These are phyloP conservation scores for Stramenopiles sp. DNA, from an alignment of 352 stramenopile species.

Conservation along the genomic window DNA sequence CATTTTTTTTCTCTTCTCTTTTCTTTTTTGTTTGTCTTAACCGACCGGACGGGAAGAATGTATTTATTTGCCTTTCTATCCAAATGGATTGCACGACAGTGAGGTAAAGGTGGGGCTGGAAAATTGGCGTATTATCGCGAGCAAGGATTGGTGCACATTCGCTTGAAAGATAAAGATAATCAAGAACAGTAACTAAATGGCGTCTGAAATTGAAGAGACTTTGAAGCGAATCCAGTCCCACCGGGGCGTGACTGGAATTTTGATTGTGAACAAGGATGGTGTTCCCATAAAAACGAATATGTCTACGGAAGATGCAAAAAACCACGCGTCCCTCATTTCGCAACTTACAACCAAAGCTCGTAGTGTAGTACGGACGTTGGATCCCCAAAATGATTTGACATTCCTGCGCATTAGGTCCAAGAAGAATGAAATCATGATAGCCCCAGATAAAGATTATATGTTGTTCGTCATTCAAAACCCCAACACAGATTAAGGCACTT, in stretches of 20 bases:
- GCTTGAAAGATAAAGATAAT: too few species aligned
- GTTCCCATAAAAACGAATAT: constrained; percentile 72
- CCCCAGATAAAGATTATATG: constrained; percentile 68
- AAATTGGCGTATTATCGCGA: too few species aligned
- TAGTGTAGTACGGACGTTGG: constrained; percentile 61
- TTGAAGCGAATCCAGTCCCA: constrained; percentile 77
- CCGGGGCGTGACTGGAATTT: constrained; percentile 69
- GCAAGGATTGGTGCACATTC: too few species aligned
- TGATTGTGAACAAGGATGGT: constrained; percentile 75
- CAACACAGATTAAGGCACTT: too few species aligned
- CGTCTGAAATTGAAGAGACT: constrained; percentile 68
- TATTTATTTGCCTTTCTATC: too few species aligned
- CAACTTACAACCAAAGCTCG: constrained; percentile 67
- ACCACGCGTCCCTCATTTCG: constrained; percentile 45
- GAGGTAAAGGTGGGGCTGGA: too few species aligned
- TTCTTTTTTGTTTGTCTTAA: too few species aligned
- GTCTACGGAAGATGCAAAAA: constrained; percentile 55
- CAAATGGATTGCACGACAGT: too few species aligned
- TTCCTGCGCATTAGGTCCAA: constrained; percentile 76
- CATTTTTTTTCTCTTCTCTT: too few species aligned
- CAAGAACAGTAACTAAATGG: too few species aligned
- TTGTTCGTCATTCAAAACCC: constrained; percentile 77
- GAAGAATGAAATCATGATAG: constrained; percentile 81
- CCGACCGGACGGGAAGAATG: too few species aligned
- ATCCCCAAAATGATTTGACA: constrained; percentile 71